Base-by-base conservation (phyloP, 2,329 filamentous ascomycete species). In the Blastomyces emzantsi region DNA sequence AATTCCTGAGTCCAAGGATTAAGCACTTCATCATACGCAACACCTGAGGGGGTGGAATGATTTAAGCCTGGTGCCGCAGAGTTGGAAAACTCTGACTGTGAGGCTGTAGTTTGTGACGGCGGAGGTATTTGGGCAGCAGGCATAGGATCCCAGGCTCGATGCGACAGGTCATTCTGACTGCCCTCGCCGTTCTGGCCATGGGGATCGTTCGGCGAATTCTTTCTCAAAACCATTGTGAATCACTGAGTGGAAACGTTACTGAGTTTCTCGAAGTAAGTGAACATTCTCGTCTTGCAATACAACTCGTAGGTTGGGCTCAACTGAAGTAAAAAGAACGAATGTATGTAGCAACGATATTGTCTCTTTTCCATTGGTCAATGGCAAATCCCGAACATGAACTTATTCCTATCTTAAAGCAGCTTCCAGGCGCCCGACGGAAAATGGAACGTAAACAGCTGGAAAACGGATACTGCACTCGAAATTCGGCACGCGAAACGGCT, bases 201-300 rank as follows among this genome's bases (percentile, higher is more conserved):
- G 13, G 47, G n/a, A 49, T 41, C 33, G 13, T 49, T 13, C 1
- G 60, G 52, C 5, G 30, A 19, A 7, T 28, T 5, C 13, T 36
- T 52, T 41, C 33, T 54, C 47, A 61, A 41, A 15, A 3, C 47
- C 60, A 61, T 22, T 67, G 49, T 30, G 15, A 28, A 30, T 13
- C 49, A 25, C 49, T 30, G 25, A 5, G 49, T 19, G 3, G 25
- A 30, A 30, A 52, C 49, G 25, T 15, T 28, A 2, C 25, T 19
- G 25, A 28, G 9, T 17, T 30, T 52, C 25, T 30, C 22, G 11
- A 52, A 52, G 22, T 2, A 52, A 30, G 25, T 30, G 22, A 13
- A 52, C 49, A 52, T 52, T 17, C 22, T 52, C 25, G 13, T 30
- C 49, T 4, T 5, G 28, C 25, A 2, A 25, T 13, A 4, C 25